These are phyloP conservation scores for Tolypocladium tundrense DNA, from an alignment of 2,329 filamentous ascomycete species.

Conservation along the genomic window DNA sequence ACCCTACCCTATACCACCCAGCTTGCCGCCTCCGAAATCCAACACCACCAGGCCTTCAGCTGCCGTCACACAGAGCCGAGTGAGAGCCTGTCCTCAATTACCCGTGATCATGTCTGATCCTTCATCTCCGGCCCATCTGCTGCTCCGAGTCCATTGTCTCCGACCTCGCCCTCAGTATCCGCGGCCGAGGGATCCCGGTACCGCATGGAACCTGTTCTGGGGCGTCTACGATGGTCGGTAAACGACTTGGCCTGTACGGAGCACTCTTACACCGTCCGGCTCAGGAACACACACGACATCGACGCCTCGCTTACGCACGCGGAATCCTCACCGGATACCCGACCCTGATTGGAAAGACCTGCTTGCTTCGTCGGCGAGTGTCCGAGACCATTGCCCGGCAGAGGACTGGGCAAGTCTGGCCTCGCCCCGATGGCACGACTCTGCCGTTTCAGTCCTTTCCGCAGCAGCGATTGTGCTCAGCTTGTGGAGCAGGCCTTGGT, in stretches of 20 bases:
- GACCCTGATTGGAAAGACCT: background rate
- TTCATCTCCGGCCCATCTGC: background rate
- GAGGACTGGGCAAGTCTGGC: background rate
- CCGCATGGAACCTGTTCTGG: background rate
- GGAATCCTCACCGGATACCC: background rate
- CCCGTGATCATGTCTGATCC: background rate
- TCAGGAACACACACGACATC: background rate
- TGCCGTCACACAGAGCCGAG: background rate
- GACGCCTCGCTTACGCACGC: background rate
- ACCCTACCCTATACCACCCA: background rate
- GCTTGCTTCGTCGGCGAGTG: background rate
- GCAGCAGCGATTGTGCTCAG: background rate
- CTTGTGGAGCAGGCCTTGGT: background rate
- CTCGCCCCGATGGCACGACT: background rate
- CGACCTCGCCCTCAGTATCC: background rate
- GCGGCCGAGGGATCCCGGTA: background rate
- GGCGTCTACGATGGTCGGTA: background rate
- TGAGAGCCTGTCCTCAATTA: background rate
- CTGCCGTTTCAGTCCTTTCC: background rate
- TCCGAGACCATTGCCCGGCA: background rate
- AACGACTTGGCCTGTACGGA: background rate
- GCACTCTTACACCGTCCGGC: background rate
- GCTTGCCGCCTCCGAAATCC: too few species aligned
- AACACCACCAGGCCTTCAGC: too few species aligned
- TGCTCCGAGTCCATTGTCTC: background rate